Percentiles rank a stretch among this genome's conserved stretches.
Conservation (phyloP, 805 yeast genomes). For the Tetrapisispora fleetii region DNA sequence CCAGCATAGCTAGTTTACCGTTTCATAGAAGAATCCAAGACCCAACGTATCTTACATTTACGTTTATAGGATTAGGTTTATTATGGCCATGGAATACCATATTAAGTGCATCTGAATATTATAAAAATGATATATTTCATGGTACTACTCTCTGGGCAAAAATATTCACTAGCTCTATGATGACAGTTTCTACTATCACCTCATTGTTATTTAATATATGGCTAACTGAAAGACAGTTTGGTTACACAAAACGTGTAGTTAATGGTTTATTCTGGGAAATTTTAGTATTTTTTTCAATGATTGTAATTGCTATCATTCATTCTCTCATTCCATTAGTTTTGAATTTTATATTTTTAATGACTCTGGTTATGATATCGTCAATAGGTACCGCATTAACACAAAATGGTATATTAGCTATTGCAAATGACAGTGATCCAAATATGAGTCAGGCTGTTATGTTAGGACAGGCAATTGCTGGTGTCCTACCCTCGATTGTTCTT, state of each 20-base stretch:
- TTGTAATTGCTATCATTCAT: constrained; percentile 23
- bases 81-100: constrained; percentile 98
- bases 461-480: constrained; percentile 93
- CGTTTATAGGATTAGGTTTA: constrained; percentile 63
- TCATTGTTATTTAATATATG: constrained; percentile 50
- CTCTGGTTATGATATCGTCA: constrained; percentile 54
- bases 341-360: constrained; percentile 44
- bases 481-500: constrained; percentile 59
- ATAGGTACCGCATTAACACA: constrained; percentile 77
- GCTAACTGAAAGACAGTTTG: constrained; percentile 56
- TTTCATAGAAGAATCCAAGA: constrained; percentile 14
- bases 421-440: constrained; percentile 61
- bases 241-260: constrained; percentile 45
- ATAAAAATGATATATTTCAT: constrained; percentile 45
- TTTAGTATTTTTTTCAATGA: constrained; percentile 47
- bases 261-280: constrained; percentile 53
- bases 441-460: constrained; percentile 88
- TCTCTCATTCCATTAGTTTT: constrained; percentile 11
- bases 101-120: constrained; percentile 76
- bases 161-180: constrained; percentile 72
- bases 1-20: constrained; percentile 1
- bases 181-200: constrained; percentile 71
- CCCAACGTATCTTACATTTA: constrained; percentile 45
- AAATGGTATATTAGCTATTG: constrained; percentile 83
- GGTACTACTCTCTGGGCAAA: constrained; percentile 42